phyloP scores from a whole-genome alignment of 345 rosid species.

The Gossypium anomalum region DNA sequence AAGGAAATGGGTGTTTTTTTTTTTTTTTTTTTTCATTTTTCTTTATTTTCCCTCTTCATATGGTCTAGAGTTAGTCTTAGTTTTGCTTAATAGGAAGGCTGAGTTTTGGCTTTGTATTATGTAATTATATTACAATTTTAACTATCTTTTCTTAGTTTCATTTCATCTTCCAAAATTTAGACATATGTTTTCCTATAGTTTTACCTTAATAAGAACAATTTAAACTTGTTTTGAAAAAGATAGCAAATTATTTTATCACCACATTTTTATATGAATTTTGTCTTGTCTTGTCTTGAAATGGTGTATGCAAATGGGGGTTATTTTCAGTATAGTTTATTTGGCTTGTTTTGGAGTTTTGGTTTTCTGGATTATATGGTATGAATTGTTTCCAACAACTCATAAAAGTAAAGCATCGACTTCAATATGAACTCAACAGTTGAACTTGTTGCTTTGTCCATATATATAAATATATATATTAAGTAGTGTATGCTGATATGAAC shows the following conservation, averaged over 20 bases:
- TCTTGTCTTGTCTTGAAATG: not conserved
- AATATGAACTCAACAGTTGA: not conserved
- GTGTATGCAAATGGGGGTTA: not conserved
- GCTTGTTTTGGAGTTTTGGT: not conserved
- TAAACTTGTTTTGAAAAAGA: not conserved
- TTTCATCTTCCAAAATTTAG: not conserved
- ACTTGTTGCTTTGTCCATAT: not conserved
- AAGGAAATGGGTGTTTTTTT: not conserved
- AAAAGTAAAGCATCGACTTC: not conserved
- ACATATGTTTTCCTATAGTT: not conserved
- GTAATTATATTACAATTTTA: not conserved
- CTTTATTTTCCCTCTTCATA: not conserved
- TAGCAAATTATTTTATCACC: not conserved
- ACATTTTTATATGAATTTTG: not conserved
- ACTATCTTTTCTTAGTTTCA: not conserved
- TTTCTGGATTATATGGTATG: not conserved
- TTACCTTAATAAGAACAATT: not conserved
- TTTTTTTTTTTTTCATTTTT: too few relatives aligned
- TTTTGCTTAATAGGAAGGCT: not conserved
- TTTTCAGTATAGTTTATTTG: not conserved
- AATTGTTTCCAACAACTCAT: not conserved
- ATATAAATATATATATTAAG: too few relatives aligned
- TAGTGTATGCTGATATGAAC: not conserved
- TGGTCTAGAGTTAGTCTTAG: not conserved
- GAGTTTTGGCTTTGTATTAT: not conserved